These are phyloP conservation scores for Penicillium sp. DNA, from an alignment of 2,329 filamentous ascomycete genomes.

Conservation along the genomic window DNA sequence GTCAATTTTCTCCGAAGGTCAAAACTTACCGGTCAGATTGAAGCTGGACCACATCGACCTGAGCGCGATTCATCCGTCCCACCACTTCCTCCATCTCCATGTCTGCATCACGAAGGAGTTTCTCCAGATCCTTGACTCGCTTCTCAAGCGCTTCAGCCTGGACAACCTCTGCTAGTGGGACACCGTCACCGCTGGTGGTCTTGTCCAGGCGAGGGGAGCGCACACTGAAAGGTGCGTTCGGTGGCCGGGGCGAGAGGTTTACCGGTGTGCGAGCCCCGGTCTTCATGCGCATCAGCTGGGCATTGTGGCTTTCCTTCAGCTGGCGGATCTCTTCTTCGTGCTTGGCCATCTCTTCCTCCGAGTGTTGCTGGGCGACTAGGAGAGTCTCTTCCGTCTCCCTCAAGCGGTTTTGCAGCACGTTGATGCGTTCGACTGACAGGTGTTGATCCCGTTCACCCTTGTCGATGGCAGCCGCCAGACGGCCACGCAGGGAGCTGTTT, in stretches of 20 bases:
- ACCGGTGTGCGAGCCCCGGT: slow-evolving; percentile 47
- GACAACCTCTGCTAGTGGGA: slow-evolving; percentile 63
- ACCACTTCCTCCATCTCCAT: slow-evolving; percentile 82
- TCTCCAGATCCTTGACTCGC: slow-evolving; percentile 80
- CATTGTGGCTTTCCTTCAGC: slow-evolving; percentile 72
- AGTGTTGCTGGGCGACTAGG: slow-evolving; percentile 75
- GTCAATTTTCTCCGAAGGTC: slow-evolving; percentile 6
- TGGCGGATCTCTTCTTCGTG: slow-evolving; percentile 82
- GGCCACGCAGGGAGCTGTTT: slow-evolving; percentile 71
- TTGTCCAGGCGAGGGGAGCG: slow-evolving; percentile 60
- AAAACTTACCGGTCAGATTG: slow-evolving; percentile 53
- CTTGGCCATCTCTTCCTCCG: slow-evolving; percentile 75
- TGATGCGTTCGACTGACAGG: slow-evolving; percentile 76
- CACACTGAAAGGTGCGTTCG: slow-evolving; percentile 59
- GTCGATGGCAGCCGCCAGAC: slow-evolving; percentile 73
- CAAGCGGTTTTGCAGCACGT: slow-evolving; percentile 75
- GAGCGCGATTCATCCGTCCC: slow-evolving; percentile 73
- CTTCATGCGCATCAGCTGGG: slow-evolving; percentile 72
- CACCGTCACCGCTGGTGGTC: slow-evolving; percentile 59
- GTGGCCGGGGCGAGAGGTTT: slow-evolving; percentile 55
- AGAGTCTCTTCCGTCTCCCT: slow-evolving; percentile 81
- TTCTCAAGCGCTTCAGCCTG: slow-evolving; percentile 73
- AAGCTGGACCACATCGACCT: slow-evolving; percentile 77
- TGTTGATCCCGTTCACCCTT: slow-evolving; percentile 83
- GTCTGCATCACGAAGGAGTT: slow-evolving; percentile 71